Evolutionary conservation across 805 yeast species (phyloP).

Genomic region (Diddensiella santjacobensis): DNA sequence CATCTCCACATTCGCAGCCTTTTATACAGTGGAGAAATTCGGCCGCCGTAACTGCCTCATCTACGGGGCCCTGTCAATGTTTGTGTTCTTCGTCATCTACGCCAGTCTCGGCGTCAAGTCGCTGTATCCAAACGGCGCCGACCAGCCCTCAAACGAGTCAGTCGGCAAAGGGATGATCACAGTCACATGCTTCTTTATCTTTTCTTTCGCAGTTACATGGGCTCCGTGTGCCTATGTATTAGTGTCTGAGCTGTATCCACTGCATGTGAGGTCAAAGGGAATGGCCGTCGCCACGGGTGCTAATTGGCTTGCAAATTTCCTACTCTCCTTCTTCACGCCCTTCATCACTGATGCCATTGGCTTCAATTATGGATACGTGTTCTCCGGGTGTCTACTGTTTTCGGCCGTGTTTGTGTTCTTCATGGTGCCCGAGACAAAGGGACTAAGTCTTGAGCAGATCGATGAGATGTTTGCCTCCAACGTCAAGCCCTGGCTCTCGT

Average conservation of each 20-base stretch:
- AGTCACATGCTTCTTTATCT: constrained; percentile 48
- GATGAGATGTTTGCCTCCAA: constrained; percentile 54
- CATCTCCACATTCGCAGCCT: constrained; percentile 46
- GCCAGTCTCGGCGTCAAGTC: constrained; percentile 43
- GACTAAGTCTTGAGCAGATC: constrained; percentile 77
- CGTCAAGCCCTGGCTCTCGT: constrained; percentile 39
- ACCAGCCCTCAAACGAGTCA: constrained; percentile 30
- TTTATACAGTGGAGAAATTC: constrained; percentile 47
- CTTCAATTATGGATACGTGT: constrained; percentile 63
- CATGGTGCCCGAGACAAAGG: constrained; percentile 74
- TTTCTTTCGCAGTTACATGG: constrained; percentile 54
- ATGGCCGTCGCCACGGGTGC: constrained; percentile 56
- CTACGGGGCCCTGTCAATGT: constrained; percentile 47
- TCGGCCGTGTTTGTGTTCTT: constrained; percentile 65
- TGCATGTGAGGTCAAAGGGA: constrained; percentile 58
- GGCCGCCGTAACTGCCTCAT: constrained; percentile 49
- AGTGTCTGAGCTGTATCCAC: constrained; percentile 61
- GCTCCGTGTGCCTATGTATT: constrained; percentile 66
- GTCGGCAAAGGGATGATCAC: constrained; percentile 52
- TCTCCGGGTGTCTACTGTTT: constrained; percentile 57
- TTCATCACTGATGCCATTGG: constrained; percentile 57
- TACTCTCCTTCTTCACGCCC: constrained; percentile 67
- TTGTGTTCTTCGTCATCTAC: constrained; percentile 51
- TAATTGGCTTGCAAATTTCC: constrained; percentile 42
- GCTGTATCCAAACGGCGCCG: constrained; percentile 35